These are phyloP conservation scores for Mucor circinelloides DNA, from an alignment of 371 early-diverging fungal species.

Conservation along the genomic window DNA sequence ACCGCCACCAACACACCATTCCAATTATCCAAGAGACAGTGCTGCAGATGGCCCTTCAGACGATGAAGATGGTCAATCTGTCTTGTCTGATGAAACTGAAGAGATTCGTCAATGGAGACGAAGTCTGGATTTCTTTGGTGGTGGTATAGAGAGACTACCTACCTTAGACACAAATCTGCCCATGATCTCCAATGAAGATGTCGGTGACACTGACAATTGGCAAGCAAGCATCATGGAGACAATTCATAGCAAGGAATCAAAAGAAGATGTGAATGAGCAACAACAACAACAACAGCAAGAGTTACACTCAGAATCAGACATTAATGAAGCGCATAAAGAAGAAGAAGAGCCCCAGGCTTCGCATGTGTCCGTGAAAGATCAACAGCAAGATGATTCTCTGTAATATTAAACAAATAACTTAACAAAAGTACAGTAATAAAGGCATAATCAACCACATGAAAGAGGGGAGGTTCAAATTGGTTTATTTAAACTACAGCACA, in stretches of 20 bases:
- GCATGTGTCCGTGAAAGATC: neutral
- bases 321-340: neutral
- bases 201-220: neutral
- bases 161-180: conserved; percentile 13
- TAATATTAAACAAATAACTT: neutral
- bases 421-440: conserved; percentile 1
- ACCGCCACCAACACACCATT: neutral
- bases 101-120: conserved; percentile 16
- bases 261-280: neutral
- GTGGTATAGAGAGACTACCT: neutral
- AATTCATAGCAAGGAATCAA: conserved; percentile 3
- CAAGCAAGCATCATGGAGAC: conserved; percentile 9
- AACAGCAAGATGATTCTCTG: neutral
- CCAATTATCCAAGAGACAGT: neutral
- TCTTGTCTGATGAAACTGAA: conserved; percentile 8
- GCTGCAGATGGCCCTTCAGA: neutral
- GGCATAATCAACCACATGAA: neutral
- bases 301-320: neutral
- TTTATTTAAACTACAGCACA: neutral
- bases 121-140: conserved; percentile 7
- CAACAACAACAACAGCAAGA: neutral
- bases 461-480: neutral
- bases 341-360: neutral
- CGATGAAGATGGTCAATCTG: neutral
- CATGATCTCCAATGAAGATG: conserved; percentile 5